phyloP scores from a whole-genome alignment of 2,329 filamentous ascomycete genomes.

The Mycosphaerella sp. region DNA sequence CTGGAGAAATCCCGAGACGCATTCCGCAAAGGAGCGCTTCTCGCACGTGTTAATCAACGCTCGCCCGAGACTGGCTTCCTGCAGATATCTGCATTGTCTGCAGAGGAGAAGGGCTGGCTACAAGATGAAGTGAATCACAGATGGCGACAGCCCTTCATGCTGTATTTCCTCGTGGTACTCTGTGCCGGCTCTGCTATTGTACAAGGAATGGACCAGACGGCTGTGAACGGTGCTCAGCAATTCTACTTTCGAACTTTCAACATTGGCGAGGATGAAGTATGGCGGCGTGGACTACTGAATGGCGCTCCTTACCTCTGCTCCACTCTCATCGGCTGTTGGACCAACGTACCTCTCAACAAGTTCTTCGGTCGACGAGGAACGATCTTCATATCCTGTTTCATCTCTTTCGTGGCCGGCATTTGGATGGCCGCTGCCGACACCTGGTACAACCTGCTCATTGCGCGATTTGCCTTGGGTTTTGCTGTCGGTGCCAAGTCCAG shows the following conservation, averaged over 20 bases:
- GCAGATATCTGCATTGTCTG: constrained; percentile 43
- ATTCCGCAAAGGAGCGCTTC: constrained; percentile 25
- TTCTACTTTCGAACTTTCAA: constrained; percentile 28
- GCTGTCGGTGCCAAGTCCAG: constrained; percentile 24
- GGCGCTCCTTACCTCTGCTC: constrained; percentile 60
- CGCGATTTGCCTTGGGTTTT: constrained; percentile 65
- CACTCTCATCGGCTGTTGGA: constrained; percentile 64
- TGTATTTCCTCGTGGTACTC: constrained; percentile 48
- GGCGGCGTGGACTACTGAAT: constrained; percentile 51
- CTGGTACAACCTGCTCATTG: constrained; percentile 65
- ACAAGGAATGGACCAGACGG: constrained; percentile 49
- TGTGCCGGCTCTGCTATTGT: constrained; percentile 51
- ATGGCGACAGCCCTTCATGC: constrained; percentile 66
- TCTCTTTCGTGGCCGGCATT: constrained; percentile 55
- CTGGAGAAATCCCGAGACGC: constrained; percentile 21
- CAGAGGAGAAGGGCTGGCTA: constrained; percentile 53
- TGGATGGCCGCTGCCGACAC: constrained; percentile 61
- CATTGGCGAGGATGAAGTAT: constrained; percentile 22
- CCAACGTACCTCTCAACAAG: constrained; percentile 65
- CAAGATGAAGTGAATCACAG: constrained; percentile 57
- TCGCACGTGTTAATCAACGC: constrained; percentile 26
- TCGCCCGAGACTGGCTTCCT: constrained; percentile 20
- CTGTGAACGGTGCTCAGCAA: constrained; percentile 39
- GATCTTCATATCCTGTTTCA: constrained; percentile 68
- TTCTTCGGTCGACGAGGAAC: constrained; percentile 64